phyloP scores from a whole-genome alignment of 2,329 filamentous ascomycete genomes.

The Huntiella omanensis region DNA sequence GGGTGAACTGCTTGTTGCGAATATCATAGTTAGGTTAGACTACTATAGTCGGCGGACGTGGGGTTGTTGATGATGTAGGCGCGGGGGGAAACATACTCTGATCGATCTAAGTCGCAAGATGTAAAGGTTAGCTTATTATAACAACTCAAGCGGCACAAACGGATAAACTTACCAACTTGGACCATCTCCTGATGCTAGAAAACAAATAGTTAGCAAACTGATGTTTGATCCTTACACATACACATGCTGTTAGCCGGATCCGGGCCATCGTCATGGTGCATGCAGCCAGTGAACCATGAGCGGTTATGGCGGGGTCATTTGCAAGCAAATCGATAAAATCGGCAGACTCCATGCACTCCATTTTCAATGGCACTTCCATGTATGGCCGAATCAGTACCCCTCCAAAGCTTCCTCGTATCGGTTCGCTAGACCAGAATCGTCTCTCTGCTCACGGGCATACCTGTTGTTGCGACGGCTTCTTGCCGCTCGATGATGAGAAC shows the following conservation, averaged over 20 bases:
- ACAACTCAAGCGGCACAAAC: neutral
- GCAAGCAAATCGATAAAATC: no score
- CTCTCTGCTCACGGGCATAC: slow-evolving; percentile 25
- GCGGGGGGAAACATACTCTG: slow-evolving; percentile 33
- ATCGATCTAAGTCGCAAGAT: slow-evolving; percentile 29
- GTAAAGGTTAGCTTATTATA: slow-evolving; percentile 10
- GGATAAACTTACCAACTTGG: slow-evolving; percentile 63
- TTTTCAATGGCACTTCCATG: no score
- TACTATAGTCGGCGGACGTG: neutral
- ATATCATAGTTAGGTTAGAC: slow-evolving; percentile 16
- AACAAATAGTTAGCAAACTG: neutral
- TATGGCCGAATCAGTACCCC: no score
- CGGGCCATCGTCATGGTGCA: neutral
- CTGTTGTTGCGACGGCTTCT: slow-evolving; percentile 49
- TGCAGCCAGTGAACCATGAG: neutral
- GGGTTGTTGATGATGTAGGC: neutral
- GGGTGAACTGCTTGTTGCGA: slow-evolving; percentile 38
- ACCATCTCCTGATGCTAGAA: slow-evolving; percentile 68
- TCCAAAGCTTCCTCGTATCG: no score
- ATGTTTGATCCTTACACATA: neutral
- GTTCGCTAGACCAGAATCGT: no score
- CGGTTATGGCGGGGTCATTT: neutral
- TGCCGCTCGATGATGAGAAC: slow-evolving; percentile 49
- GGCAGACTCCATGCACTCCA: no score
- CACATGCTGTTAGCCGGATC: no score